Conservation (phyloP, 176 grass and related monocot genomes). For the Tillandsia fasciculata region DNA sequence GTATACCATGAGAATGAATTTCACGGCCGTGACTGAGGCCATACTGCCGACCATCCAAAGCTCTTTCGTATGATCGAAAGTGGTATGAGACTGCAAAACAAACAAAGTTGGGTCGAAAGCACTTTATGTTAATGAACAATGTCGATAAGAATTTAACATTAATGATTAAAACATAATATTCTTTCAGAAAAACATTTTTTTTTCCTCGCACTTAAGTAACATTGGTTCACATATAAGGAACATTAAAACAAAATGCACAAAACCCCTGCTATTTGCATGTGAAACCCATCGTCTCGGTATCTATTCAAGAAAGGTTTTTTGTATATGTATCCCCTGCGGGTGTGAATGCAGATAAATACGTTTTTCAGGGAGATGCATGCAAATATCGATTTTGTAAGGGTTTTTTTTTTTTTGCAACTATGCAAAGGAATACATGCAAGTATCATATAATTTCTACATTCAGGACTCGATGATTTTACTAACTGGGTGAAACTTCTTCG, state of each 20-base stretch:
- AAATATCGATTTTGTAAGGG: background rate
- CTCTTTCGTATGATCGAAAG: slow-evolving; percentile 42
- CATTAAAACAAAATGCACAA: no score
- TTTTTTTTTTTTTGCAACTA: background rate
- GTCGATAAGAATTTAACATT: no score
- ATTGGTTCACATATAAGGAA: no score
- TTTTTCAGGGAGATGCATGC: no score
- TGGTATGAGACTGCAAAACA: slow-evolving; percentile 38
- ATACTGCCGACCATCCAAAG: slow-evolving; percentile 86
- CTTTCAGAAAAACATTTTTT: no score
- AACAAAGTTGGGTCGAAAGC: background rate
- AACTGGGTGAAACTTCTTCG: background rate
- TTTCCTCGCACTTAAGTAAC: no score
- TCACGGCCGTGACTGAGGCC: slow-evolving; percentile 58
- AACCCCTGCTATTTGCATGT: no score
- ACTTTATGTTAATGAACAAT: background rate
- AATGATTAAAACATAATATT: no score
- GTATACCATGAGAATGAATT: slow-evolving; percentile 91
- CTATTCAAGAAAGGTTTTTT: no score
- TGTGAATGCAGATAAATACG: no score
- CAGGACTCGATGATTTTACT: background rate
- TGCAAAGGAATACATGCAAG: background rate
- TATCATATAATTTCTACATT: background rate
- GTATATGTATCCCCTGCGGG: no score
- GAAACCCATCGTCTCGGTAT: no score